Percentiles rank a stretch among this genome's conserved stretches.
phyloP scores from a whole-genome alignment of 768 basidiomycete species.

The Kwoniella dejecticola region DNA sequence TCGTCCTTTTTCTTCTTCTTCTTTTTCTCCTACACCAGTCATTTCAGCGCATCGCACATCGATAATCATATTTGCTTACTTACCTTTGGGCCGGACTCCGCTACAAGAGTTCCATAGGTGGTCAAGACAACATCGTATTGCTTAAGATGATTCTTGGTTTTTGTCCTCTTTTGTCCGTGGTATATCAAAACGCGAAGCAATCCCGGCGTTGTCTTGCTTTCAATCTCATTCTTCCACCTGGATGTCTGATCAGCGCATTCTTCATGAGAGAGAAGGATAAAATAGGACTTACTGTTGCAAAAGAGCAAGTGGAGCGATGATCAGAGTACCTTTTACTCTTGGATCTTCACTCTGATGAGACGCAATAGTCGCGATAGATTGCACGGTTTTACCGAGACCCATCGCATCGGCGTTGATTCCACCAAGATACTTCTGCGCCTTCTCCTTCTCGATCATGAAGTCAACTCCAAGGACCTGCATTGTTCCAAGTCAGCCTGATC shows the following conservation, averaged over 20 bases:
- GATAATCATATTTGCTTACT: slow-evolving; percentile 16
- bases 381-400: slow-evolving; percentile 40
- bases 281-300: slow-evolving; percentile 60
- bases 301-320: slow-evolving; percentile 68
- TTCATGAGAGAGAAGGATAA: neutral
- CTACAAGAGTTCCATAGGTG: slow-evolving; percentile 69
- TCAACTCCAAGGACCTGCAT: slow-evolving; percentile 69
- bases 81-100: slow-evolving; percentile 57
- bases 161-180: slow-evolving; percentile 64
- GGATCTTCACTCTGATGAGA: slow-evolving; percentile 62
- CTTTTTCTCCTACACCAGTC: slow-evolving; percentile 56
- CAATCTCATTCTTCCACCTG: slow-evolving; percentile 66
- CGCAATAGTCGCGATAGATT: slow-evolving; percentile 68
- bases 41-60: slow-evolving; percentile 15
- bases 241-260: neutral
- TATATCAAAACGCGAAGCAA: slow-evolving; percentile 64
- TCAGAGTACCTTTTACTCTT: slow-evolving; percentile 65
- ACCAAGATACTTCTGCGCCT: slow-evolving; percentile 36
- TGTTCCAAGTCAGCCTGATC: no score
- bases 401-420: slow-evolving; percentile 38
- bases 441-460: slow-evolving; percentile 68
- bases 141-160: slow-evolving; percentile 60
- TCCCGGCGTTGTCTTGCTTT: slow-evolving; percentile 63
- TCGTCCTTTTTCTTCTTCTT: slow-evolving; percentile 60
- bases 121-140: slow-evolving; percentile 71